Percentiles rank a stretch among this genome's conserved stretches.
Conservation (phyloP, 129 eudicot species). For the Sambucus nigra region DNA sequence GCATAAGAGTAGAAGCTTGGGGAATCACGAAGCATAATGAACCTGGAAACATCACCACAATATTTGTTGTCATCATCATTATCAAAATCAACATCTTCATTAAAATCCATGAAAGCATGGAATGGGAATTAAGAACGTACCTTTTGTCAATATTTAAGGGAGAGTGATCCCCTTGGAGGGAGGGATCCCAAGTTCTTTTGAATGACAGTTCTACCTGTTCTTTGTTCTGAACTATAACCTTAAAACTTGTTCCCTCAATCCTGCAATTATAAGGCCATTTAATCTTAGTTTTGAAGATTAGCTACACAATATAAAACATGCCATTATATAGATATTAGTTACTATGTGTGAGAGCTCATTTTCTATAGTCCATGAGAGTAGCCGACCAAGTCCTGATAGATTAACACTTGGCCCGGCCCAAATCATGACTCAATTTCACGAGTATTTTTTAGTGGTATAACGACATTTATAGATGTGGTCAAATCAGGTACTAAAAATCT, state of each 20-base stretch:
- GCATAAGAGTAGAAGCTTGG: constrained; percentile 91
- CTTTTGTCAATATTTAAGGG: constrained; percentile 49
- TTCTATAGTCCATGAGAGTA: no score
- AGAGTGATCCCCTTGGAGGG: constrained; percentile 37
- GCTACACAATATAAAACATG: no score
- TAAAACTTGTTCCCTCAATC: constrained; percentile 34
- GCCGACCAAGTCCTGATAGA: no score
- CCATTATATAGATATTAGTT: no score
- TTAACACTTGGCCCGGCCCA: no score
- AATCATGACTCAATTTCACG: no score
- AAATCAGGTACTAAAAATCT: no score
- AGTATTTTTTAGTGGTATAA: no score
- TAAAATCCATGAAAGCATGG: not conserved
- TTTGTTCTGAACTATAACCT: constrained; percentile 41
- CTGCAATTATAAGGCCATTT: constrained; percentile 12
- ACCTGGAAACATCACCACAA: constrained; percentile 42
- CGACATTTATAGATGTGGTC: no score
- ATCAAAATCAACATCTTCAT: not conserved
- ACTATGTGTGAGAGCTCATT: no score
- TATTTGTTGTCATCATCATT: not conserved
- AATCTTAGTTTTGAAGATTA: not conserved
- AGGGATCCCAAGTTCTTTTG: constrained; percentile 48
- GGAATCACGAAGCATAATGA: constrained; percentile 55
- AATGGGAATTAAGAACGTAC: constrained; percentile 12
- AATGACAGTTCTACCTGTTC: constrained; percentile 53